A percentile compares a stretch with the other conserved stretches of the same genome.
These are phyloP conservation scores for Cladophialophora bantiana DNA, from an alignment of 2,329 filamentous ascomycete species.

Conservation along the genomic window DNA sequence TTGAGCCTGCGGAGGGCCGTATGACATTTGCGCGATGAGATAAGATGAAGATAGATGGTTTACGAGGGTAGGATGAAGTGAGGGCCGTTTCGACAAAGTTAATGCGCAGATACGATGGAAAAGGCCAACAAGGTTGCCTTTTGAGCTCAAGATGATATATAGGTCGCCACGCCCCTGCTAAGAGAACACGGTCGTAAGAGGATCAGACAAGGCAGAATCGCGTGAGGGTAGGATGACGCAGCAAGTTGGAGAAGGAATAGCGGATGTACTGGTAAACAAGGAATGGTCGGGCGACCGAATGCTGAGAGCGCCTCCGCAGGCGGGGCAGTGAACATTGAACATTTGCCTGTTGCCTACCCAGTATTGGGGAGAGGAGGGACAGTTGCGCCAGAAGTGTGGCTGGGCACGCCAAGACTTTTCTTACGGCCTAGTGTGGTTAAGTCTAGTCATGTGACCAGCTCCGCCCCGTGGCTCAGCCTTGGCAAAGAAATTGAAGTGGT, in stretches of 20 bases:
- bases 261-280: background rate
- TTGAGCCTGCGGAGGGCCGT: constrained; percentile 33
- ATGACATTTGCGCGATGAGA: constrained; percentile 31
- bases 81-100: constrained; percentile 13
- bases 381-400: background rate
- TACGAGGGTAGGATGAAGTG: background rate
- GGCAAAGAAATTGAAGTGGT: background rate
- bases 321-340: constrained; percentile 5
- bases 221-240: constrained; percentile 3
- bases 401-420: background rate
- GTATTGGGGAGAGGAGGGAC: background rate
- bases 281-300: background rate
- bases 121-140: constrained; percentile 12
- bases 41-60: background rate
- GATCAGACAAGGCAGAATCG: constrained; percentile 13
- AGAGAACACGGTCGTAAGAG: background rate
- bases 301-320: background rate
- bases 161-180: background rate
- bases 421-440: constrained; percentile 2
- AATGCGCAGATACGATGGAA: background rate
- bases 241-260: background rate
- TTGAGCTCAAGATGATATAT: constrained; percentile 9
- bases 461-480: constrained; percentile 17
- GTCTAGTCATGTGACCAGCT: constrained; percentile 7
- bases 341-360: background rate